Percentiles rank a stretch among this genome's conserved stretches.
Evolutionary conservation across 169 alveolate species (phyloP).

Genomic region (Eimeria praecox): DNA sequence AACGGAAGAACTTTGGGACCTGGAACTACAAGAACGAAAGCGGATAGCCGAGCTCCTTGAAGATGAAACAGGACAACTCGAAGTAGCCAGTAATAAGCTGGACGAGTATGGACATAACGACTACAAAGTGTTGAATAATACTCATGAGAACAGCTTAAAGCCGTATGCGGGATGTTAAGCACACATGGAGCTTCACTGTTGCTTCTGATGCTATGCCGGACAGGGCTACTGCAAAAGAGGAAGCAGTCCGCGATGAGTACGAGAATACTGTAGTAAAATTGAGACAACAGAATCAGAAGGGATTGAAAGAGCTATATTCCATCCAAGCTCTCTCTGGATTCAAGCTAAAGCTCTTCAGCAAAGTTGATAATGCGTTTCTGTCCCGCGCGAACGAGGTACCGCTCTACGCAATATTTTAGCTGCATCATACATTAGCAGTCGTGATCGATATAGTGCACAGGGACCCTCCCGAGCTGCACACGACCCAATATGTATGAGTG

Average conservation of each 20-base stretch:
- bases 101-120: conserved; percentile 2
- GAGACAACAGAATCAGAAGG: conserved; percentile 26
- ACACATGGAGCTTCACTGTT: not conserved
- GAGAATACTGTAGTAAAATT: not conserved
- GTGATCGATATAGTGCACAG: not conserved
- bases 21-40: conserved; percentile 42
- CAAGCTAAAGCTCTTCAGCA: conserved; percentile 61
- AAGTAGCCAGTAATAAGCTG: not conserved
- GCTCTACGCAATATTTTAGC: not conserved
- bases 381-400: conserved; percentile 63
- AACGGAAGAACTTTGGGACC: conserved; percentile 64
- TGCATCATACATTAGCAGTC: not conserved
- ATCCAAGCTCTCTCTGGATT: conserved; percentile 42
- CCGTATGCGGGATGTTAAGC: not conserved
- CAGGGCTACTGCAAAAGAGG: conserved; percentile 53
- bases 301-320: conserved; percentile 1
- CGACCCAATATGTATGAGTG: not conserved
- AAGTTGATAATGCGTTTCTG: conserved; percentile 13
- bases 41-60: conserved; percentile 22
- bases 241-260: conserved; percentile 33
- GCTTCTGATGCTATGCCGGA: conserved; percentile 1
- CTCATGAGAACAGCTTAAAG: not conserved
- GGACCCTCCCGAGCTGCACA: not conserved
- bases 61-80: conserved; percentile 28
- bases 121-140: not conserved